Evolutionary conservation across 176 grass and related monocot species (phyloP), one percentile per base, ranked within the genome.

Genomic region (Carex cristatella): DNA sequence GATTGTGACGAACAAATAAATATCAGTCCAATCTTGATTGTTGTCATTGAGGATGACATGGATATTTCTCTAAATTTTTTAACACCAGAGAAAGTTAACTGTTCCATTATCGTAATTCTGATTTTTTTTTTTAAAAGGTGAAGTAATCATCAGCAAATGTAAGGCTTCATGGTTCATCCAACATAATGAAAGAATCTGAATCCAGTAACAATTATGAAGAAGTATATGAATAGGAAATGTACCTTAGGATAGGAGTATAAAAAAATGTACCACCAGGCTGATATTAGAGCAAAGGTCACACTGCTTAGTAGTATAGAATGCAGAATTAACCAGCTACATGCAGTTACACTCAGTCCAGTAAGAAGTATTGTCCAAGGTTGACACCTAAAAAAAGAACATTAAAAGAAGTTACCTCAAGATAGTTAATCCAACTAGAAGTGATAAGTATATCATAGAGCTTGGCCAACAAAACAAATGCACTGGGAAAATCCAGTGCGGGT

Each of bases 291-390:
- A 75, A 89, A 89, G 64, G 90, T 80, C 32, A 61, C 93, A 72
- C 79, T 54, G 2, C 86, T 98, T 84, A 95, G 74, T 38, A 94
- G 8, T 90, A 70, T 44, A 1, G 93, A 98, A 31, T 95, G 91
- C 79, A 97, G 68, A 27, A 93, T 70, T 85, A 90, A 55, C 95
- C 95, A 98, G 88, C 93, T 98, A 81, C 68, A 86, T 0, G 85
- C 63, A 80, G 95, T 71, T 13, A 53, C 88, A 63, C 58, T 57
- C 54, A 92, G 49, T 81, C 95, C 95, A 7, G 93, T 84, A 55
- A 98, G 91, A 61, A 98, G 90, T 74, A 98, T 98, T 61, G 95
- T 92, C 95, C 95, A 98, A 57, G 95, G 95, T 68, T 98, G 95
- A 61, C 95, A 98, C 95, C 95, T 98, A 85, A 81, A 40, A 88